Evolutionary conservation across 345 rosid species (phyloP), one percentile per base, ranked within the genome.

Genomic region (Anastatica hierochuntica): DNA sequence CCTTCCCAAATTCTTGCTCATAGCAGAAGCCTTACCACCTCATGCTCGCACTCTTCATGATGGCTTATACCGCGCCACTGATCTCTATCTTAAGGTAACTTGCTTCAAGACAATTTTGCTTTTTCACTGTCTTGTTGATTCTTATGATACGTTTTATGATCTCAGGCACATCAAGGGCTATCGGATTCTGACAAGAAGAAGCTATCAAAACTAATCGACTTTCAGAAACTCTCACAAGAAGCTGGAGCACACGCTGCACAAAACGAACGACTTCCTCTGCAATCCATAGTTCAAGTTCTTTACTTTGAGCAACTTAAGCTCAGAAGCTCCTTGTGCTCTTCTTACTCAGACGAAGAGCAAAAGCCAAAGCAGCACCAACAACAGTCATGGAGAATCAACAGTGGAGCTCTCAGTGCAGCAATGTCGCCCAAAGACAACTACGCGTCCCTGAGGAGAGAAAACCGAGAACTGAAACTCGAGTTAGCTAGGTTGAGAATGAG

Each of bases 161-260:
- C n/a, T n/a, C 73, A 90, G 98, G 84, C 95, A 47, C 96, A 87
- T 78, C 87, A 72, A 59, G 75, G 73, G 42, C 64, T 83, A 69
- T 59, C 79, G 26, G 98, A 90, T 53, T 71, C 79, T 10, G 98
- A 90, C 76, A 79, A 72, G 83, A 87, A 84, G 79, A 81, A 68
- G 76, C 75, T 87, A 2, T 76, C 82, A 60, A 90, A 84, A 63
- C 69, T 82, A 66, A 77, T 90, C 0, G 96, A 90, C 70, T 90
- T 87, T 71, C 96, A 90, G 67, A 90, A 90, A 81, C 95, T 90
- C 48, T 87, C 98, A 9, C 95, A 79, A 69, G 98, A 90, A 53
- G 96, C 90, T 1, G 96, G 98, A n/a, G 88, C 95, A 8, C 98
- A 90, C 43, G 98, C 98, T 34, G 94, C 98, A 0, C 95, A 90